Percentiles rank a stretch among this genome's conserved stretches.
These are phyloP conservation scores for Xylariales sp. DNA, from an alignment of 2,329 filamentous ascomycete species.

Conservation along the genomic window DNA sequence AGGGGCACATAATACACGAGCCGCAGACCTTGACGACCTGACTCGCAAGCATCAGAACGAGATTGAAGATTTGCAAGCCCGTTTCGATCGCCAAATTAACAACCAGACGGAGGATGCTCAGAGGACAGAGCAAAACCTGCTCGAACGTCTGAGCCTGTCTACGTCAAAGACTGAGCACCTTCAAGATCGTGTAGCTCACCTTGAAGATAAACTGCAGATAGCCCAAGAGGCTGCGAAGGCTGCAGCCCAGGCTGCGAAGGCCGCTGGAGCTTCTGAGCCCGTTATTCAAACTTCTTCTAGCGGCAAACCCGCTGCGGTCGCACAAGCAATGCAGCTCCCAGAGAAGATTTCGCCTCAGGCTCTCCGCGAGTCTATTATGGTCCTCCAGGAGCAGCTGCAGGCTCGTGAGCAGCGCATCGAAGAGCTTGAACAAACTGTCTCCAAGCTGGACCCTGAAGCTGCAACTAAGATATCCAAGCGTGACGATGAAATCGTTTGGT, in stretches of 20 bases:
- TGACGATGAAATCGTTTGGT: conserved; percentile 91
- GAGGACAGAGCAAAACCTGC: conserved; percentile 71
- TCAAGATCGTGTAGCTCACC: conserved; percentile 76
- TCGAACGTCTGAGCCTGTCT: conserved; percentile 76
- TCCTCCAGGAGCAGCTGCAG: conserved; percentile 93
- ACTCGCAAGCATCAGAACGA: conserved; percentile 60
- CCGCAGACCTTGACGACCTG: conserved; percentile 19
- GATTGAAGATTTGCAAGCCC: conserved; percentile 69
- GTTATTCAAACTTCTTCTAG: conserved; percentile 41
- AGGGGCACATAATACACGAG: conserved; percentile 57
- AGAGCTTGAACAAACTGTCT: conserved; percentile 69
- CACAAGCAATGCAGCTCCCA: conserved; percentile 50
- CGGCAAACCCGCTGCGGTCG: conserved; percentile 31
- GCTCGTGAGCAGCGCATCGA: conserved; percentile 90
- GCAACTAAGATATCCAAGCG: conserved; percentile 81
- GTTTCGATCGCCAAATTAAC: conserved; percentile 69
- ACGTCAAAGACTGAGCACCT: conserved; percentile 82
- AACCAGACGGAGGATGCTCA: conserved; percentile 78
- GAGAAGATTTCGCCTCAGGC: conserved; percentile 94
- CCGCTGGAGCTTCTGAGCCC: conserved; percentile 33
- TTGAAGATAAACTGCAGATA: conserved; percentile 89
- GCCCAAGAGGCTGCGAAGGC: conserved; percentile 80
- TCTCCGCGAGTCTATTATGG: conserved; percentile 90
- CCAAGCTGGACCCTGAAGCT: conserved; percentile 69
- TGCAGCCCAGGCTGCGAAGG: conserved; percentile 24